Conservation (phyloP, 2,329 filamentous ascomycete species). For the Fonsecaea monophora region DNA sequence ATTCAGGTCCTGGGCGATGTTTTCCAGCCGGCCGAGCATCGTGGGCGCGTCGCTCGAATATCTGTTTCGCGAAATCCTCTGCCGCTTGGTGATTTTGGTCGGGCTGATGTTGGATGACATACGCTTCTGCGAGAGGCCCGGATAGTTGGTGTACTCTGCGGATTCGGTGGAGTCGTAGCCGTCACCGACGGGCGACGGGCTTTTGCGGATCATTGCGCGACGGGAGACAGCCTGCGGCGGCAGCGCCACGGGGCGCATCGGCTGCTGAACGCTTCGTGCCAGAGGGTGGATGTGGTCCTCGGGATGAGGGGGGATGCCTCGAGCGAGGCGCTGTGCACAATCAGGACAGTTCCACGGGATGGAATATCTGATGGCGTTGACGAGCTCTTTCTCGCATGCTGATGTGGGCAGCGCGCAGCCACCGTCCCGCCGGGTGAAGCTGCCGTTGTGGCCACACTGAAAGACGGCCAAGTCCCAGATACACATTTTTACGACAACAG, state of each 20-base stretch:
- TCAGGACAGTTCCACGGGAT: not conserved
- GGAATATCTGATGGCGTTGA: not conserved
- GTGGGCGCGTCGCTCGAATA: conserved; percentile 18
- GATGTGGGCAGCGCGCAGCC: not conserved
- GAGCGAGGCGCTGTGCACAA: not conserved
- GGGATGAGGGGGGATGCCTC: not conserved
- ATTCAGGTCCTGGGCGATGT: conserved; percentile 20
- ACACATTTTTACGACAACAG: not conserved
- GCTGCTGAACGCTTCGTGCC: not conserved
- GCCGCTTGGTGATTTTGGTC: conserved; percentile 10
- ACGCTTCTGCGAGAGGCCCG: not conserved
- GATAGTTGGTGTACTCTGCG: not conserved
- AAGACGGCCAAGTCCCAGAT: not conserved
- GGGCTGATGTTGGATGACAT: not conserved
- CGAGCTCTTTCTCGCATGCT: not conserved
- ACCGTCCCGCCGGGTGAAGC: not conserved
- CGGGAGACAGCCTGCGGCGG: not conserved
- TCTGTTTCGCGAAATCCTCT: not conserved
- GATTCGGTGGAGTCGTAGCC: not conserved
- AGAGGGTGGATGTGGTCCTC: not conserved
- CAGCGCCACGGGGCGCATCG: not conserved
- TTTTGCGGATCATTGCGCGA: not conserved
- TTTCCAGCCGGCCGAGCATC: conserved; percentile 19
- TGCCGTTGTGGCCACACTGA: not conserved
- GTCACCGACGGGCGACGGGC: not conserved